Evolutionary conservation across 2,329 filamentous ascomycete species (phyloP), one percentile per base, ranked within the genome.

Genomic region (Cladosporium sp.): DNA sequence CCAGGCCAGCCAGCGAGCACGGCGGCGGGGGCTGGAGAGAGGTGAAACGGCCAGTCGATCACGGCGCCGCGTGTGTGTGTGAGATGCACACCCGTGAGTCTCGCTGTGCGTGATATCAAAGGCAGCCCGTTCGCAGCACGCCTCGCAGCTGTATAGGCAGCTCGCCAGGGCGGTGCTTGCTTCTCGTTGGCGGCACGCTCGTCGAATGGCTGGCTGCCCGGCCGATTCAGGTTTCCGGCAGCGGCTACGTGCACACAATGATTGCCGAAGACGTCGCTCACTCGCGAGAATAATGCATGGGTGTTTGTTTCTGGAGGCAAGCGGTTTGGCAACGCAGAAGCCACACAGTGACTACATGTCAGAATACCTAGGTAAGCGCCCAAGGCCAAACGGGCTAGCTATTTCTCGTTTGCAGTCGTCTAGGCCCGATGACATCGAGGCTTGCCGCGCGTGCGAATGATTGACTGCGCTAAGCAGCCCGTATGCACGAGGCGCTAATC

Each of bases 201-300:
- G 11, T 22, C 8, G 43, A 25, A 22, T 45, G 42, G 20, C 42
- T 45, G 42, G 42, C 42, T 28, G 43, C 19, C 42, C 15, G 17
- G 47, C 49, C 38, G 34, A 8, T 25, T 20, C 28, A 20, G 17
- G 36, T 34, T 39, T 37, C 14, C 14, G 49, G 36, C 49, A 39
- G 36, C 49, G 49, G 49, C 49, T 39, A 51, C 49, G 17, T 20
- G 49, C 49, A 51, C 49, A 51, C 12, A 51, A 28, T 51, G 49
- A 34, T 22, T 51, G 36, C 20, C 47, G 47, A 34, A 34, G 30
- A 15, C 47, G 47, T 50, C 11, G 30, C 8, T 34, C 47, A 37
- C 43, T 22, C 22, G 43, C 43, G 3, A 30, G 17, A 30, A 9
- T 45, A 4, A 22, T 22, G 8, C 12, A 28, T 37, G 28, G n/a